Evolutionary conservation across 2,329 filamentous ascomycete genomes (phyloP).

Genomic region (Magnaporthiopsis incrustans): DNA sequence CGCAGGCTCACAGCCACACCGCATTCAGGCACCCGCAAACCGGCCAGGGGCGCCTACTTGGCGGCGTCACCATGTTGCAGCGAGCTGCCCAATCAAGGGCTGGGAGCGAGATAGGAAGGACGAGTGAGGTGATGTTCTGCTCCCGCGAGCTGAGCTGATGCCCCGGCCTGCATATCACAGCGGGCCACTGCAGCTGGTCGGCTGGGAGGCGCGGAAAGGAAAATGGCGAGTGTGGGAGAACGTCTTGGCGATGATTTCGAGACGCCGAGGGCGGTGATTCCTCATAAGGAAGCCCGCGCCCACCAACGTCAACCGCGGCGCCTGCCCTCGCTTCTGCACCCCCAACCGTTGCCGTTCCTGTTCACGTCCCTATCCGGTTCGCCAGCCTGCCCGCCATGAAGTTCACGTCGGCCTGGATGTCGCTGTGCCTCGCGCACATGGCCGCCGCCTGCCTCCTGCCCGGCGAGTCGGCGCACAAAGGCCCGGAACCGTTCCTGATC

Average conservation of each 20-base stretch:
- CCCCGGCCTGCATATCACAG: too few species aligned
- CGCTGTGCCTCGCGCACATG: constrained; percentile 7
- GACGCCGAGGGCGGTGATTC: background rate
- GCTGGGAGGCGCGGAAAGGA: background rate
- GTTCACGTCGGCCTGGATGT: constrained; percentile 4
- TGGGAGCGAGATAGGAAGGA: background rate
- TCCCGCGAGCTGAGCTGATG: background rate
- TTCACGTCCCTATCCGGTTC: background rate
- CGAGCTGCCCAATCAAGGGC: constrained; percentile 1
- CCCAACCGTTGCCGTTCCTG: background rate
- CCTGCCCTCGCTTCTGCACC: background rate
- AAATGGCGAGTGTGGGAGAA: background rate
- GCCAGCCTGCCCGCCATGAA: constrained; percentile 3
- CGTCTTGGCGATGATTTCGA: background rate
- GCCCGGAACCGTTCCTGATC: constrained; percentile 2
- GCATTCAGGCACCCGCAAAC: background rate
- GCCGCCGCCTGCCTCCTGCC: constrained; percentile 27
- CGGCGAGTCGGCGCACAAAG: constrained; percentile 20
- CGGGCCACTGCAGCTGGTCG: background rate
- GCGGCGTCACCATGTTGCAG: background rate
- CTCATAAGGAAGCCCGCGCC: background rate
- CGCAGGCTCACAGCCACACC: background rate
- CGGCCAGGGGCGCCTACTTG: background rate
- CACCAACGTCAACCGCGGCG: background rate
- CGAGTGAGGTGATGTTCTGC: background rate